Conservation (phyloP, 805 yeast genomes). For the Scheffersomyces spartinae region DNA sequence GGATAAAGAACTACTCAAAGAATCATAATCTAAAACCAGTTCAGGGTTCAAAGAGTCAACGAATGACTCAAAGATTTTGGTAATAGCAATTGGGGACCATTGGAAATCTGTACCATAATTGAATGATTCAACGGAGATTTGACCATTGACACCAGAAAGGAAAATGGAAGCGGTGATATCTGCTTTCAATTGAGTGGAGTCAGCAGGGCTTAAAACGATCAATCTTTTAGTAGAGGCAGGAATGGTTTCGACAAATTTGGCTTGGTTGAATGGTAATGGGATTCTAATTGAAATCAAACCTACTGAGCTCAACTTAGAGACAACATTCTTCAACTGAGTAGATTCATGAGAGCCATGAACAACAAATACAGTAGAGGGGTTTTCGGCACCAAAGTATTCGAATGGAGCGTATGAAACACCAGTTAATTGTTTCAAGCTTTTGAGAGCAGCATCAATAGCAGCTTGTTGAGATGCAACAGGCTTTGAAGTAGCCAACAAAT, state of each 20-base stretch:
- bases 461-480: constrained; percentile 11
- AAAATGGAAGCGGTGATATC: constrained; percentile 68
- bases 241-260: constrained; percentile 44
- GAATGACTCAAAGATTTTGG: constrained; percentile 36
- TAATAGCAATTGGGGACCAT: constrained; percentile 46
- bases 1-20: background rate
- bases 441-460: constrained; percentile 32
- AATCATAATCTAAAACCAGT: background rate
- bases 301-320: constrained; percentile 26
- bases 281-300: constrained; percentile 67
- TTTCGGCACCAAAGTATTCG: constrained; percentile 54
- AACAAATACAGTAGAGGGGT: constrained; percentile 68
- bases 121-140: constrained; percentile 36
- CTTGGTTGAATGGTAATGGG: constrained; percentile 67
- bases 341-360: constrained; percentile 67
- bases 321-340: constrained; percentile 36
- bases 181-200: constrained; percentile 43
- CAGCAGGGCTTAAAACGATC: constrained; percentile 54
- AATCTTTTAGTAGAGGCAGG: constrained; percentile 49
- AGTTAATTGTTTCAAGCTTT: constrained; percentile 38
- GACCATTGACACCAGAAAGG: constrained; percentile 31
- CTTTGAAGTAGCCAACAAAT: constrained; percentile 20
- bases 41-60: background rate
- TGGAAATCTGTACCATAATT: constrained; percentile 38
- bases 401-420: constrained; percentile 49